A percentile compares a stretch with the other conserved stretches of the same genome.
These are phyloP conservation scores for Asterophora lycoperdoides DNA, from an alignment of 768 basidiomycete genomes.

Conservation along the genomic window DNA sequence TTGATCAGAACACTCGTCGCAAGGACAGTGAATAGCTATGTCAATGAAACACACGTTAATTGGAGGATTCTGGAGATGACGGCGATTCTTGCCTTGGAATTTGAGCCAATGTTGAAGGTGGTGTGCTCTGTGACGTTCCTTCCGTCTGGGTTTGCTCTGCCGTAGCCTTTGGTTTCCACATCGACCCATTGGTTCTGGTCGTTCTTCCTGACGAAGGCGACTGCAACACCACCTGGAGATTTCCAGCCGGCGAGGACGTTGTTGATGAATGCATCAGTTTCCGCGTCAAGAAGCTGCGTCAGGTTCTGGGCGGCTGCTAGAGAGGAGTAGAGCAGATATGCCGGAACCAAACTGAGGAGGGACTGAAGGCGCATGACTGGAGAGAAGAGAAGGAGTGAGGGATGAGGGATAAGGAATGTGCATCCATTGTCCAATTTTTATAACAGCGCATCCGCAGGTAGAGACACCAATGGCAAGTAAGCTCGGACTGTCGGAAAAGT, in stretches of 20 bases:
- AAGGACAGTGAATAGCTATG: constrained; percentile 21
- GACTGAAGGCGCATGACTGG: neutral
- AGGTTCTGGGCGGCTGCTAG: neutral
- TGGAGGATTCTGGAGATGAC: neutral
- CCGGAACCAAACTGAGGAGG: neutral
- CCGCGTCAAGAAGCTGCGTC: constrained; percentile 13
- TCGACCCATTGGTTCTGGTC: constrained; percentile 21
- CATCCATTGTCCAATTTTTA: no score
- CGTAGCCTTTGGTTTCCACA: neutral
- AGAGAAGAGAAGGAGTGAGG: no score
- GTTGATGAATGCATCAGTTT: constrained; percentile 20
- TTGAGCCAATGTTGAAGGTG: constrained; percentile 7
- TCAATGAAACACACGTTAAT: constrained; percentile 9
- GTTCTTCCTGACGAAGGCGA: constrained; percentile 25
- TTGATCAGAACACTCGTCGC: constrained; percentile 24
- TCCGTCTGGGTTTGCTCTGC: neutral
- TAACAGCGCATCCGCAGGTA: no score
- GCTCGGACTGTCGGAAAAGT: no score
- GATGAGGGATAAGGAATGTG: no score
- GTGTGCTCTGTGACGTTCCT: constrained; percentile 5
- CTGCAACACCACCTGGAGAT: constrained; percentile 23
- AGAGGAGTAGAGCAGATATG: neutral
- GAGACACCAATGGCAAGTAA: no score
- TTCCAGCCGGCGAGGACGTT: constrained; percentile 21
- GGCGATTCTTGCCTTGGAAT: constrained; percentile 1